Base-by-base conservation (phyloP, 169 alveolate species). In the Plasmodium malariae region DNA sequence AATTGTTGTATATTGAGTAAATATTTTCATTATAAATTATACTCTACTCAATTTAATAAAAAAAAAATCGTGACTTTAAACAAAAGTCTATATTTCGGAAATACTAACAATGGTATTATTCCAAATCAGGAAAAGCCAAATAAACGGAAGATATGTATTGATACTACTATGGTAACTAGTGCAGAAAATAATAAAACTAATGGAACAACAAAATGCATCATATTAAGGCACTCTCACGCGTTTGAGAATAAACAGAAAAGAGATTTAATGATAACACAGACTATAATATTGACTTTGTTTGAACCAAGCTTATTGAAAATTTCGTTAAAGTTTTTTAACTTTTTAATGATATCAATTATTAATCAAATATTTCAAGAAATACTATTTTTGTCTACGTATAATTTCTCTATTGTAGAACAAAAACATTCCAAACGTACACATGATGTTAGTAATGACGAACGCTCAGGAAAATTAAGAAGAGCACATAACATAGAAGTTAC, bases 351-450 rank as follows among this genome's bases (percentile, higher is more conserved):
- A 26, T 83, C 91, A 4, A 65, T 83, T 49, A 17, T 83, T 19
- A 83, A 83, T 21, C 85, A 83, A 40, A 24, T 83, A 26, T 68
- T 83, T 28, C 54, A 83, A 40, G 91, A 83, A 60, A 73, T 14
- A 11, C 57, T 83, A 6, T 60, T 51, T 14, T 68, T 83, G 36
- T 59, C 86, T 0, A 36, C 28, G 19, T 14, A 83, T 63, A 32
- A 83, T 37, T 83, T 51, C 43, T 3, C 12, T 69, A 34, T n/a
- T 30, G 3, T 11, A 7, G 34, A 11, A 11, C 19, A 6, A 76
- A 60, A 2, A 9, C 19, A 59, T 59, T 4, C 5, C 9, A 59
- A 21, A 4, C 1, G 17, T 19, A 32, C 2, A 36, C 2, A 11
- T 70, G 19, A 17, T 59, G 12, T 24, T 65, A 65, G n/a, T 65